Percentiles rank a stretch among this genome's conserved stretches.
Evolutionary conservation across 2,329 filamentous ascomycete genomes (phyloP).

Genomic region (Neoscytalidium dimidiatum): DNA sequence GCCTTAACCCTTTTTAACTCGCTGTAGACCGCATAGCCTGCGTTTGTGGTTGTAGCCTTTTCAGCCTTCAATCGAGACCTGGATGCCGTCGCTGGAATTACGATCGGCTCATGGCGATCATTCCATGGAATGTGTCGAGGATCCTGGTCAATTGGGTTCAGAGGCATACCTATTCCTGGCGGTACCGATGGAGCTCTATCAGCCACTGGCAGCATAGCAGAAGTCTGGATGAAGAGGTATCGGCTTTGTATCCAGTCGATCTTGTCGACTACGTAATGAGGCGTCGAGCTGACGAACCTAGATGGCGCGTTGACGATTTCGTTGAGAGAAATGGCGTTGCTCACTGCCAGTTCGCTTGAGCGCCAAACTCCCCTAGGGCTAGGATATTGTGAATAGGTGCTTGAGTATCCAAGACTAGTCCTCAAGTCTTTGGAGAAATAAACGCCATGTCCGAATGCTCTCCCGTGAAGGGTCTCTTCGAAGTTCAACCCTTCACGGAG

Average conservation of each 20-base stretch:
- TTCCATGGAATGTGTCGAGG: not conserved
- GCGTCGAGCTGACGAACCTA: constrained; percentile 57
- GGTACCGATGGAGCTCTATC: not conserved
- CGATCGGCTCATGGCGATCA: not conserved
- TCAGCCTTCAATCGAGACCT: not conserved
- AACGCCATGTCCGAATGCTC: constrained; percentile 75
- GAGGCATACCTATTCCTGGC: not conserved
- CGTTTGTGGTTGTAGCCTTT: not conserved
- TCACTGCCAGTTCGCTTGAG: constrained; percentile 64
- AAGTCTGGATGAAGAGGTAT: constrained; percentile 68
- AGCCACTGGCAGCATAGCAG: no score
- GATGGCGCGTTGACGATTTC: constrained; percentile 77
- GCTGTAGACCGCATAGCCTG: not conserved
- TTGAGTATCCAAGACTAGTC: constrained; percentile 58
- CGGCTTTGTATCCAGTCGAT: constrained; percentile 88
- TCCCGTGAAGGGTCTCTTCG: constrained; percentile 62
- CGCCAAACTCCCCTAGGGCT: constrained; percentile 61
- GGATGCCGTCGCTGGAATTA: not conserved
- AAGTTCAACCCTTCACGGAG: constrained; percentile 81
- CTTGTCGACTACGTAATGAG: constrained; percentile 72
- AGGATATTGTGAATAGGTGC: not conserved
- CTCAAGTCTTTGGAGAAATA: constrained; percentile 70
- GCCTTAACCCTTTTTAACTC: constrained; percentile 10
- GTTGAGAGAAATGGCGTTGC: constrained; percentile 69
- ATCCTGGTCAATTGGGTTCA: not conserved